Conservation (phyloP, 495 filamentous ascomycete species). For the Aspergillus ostianus region DNA sequence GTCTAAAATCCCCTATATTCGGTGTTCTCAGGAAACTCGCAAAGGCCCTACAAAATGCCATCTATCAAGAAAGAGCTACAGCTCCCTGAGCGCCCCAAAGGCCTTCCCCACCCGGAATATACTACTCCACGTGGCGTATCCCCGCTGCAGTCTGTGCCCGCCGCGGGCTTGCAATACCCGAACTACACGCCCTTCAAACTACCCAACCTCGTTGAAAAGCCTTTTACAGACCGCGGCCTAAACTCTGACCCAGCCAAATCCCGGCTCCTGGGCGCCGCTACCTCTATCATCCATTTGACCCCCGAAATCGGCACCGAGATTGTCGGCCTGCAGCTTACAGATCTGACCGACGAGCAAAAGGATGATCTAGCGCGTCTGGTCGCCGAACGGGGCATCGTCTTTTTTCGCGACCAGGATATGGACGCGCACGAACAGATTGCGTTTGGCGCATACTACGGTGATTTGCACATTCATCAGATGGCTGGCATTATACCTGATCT, state of each 20-base stretch:
- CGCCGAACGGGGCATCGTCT: conserved; percentile 42
- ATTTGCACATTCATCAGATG: conserved; percentile 14
- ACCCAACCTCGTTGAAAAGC: conserved; percentile 7
- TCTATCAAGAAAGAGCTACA: not conserved
- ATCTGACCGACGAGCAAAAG: conserved; percentile 35
- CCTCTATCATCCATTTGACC: conserved; percentile 29
- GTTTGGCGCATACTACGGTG: conserved; percentile 25
- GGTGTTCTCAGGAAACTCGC: too few species aligned
- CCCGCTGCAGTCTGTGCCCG: conserved; percentile 9
- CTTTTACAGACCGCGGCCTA: conserved; percentile 8
- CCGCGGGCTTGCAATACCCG: conserved; percentile 11
- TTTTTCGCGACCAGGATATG: conserved; percentile 46
- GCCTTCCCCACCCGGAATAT: conserved; percentile 11
- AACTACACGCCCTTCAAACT: conserved; percentile 17
- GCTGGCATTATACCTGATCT: conserved; percentile 13
- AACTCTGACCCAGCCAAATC: conserved; percentile 1
- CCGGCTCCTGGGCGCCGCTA: conserved; percentile 8
- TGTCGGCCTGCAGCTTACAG: conserved; percentile 39
- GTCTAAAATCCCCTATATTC: too few species aligned
- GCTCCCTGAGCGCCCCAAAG: conserved; percentile 4
- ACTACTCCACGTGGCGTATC: conserved; percentile 10
- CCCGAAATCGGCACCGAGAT: conserved; percentile 44
- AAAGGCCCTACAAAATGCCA: too few species aligned
- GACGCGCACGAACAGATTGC: conserved; percentile 25
- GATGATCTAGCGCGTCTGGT: conserved; percentile 45